Conservation (phyloP, 768 basidiomycete species). For the Auricularia sp. region DNA sequence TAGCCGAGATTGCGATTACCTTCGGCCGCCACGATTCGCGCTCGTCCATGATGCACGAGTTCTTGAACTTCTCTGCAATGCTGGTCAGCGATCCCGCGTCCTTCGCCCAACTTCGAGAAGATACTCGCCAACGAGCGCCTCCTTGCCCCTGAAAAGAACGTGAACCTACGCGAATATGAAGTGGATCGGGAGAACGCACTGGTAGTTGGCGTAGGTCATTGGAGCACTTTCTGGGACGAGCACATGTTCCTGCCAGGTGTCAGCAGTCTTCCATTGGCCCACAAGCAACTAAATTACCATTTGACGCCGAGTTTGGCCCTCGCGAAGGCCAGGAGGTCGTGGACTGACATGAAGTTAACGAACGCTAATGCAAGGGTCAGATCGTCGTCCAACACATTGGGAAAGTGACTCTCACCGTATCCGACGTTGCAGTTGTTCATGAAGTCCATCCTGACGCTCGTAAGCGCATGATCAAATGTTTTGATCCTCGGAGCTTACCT, state of each 20-base stretch:
- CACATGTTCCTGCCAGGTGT: slow-evolving; percentile 66
- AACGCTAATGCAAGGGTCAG: slow-evolving; percentile 72
- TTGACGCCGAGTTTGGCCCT: slow-evolving; percentile 65
- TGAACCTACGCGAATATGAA: neutral
- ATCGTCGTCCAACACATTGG: neutral
- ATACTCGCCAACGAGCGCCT: slow-evolving; percentile 53
- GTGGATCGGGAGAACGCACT: slow-evolving; percentile 40
- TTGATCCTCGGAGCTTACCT: slow-evolving; percentile 14
- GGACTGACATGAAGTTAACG: slow-evolving; percentile 77
- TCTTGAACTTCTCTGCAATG: slow-evolving; percentile 65
- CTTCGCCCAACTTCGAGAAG: neutral
- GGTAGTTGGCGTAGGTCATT: slow-evolving; percentile 92
- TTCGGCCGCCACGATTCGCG: slow-evolving; percentile 74
- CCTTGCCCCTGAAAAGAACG: slow-evolving; percentile 58
- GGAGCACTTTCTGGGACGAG: slow-evolving; percentile 80
- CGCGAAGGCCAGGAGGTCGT: slow-evolving; percentile 69
- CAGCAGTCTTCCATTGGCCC: slow-evolving; percentile 2
- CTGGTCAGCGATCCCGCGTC: neutral
- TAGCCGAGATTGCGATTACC: slow-evolving; percentile 32
- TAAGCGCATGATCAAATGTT: neutral
- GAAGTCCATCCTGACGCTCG: slow-evolving; percentile 58
- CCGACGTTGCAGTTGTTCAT: slow-evolving; percentile 25
- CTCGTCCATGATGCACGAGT: slow-evolving; percentile 85
- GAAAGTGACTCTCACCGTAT: slow-evolving; percentile 11
- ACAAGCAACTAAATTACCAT: slow-evolving; percentile 42